These are phyloP conservation scores for Coemansia sp. DNA, from an alignment of 192 early-diverging fungal genomes.

Conservation along the genomic window DNA sequence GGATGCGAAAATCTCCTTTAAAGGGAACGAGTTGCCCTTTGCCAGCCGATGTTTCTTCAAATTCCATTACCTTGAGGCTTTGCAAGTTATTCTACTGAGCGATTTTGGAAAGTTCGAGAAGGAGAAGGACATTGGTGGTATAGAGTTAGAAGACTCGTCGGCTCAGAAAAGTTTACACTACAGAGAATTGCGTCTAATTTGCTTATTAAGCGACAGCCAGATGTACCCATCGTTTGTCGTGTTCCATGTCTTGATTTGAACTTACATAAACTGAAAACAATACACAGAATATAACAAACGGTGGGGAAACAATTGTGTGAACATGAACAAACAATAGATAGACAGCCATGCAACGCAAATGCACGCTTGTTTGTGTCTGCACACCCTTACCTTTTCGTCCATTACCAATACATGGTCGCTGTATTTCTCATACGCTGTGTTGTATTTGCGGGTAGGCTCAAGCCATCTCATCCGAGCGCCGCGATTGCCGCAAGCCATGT, in stretches of 20 bases:
- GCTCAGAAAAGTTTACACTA: background rate
- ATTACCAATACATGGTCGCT: conserved; percentile 55
- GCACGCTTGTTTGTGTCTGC: background rate
- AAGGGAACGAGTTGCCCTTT: conserved; percentile 38
- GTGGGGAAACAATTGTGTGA: background rate
- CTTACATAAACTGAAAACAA: background rate
- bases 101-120: too few species aligned
- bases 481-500: conserved; percentile 59
- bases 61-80: conserved; percentile 37
- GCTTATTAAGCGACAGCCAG: background rate
- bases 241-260: background rate
- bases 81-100: conserved; percentile 47
- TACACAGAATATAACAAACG: background rate
- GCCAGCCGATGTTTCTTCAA: conserved; percentile 9
- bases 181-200: background rate
- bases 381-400: conserved; percentile 52
- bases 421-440: conserved; percentile 14
- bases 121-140: too few species aligned
- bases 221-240: background rate
- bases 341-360: background rate
- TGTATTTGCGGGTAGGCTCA: conserved; percentile 29
- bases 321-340: background rate
- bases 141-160: too few species aligned
- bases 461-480: conserved; percentile 53
- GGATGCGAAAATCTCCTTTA: conserved; percentile 44